Percentiles rank a stretch among this genome's conserved stretches.
These are phyloP conservation scores for Tricholoma furcatifolium DNA, from an alignment of 768 basidiomycete genomes.

Conservation along the genomic window DNA sequence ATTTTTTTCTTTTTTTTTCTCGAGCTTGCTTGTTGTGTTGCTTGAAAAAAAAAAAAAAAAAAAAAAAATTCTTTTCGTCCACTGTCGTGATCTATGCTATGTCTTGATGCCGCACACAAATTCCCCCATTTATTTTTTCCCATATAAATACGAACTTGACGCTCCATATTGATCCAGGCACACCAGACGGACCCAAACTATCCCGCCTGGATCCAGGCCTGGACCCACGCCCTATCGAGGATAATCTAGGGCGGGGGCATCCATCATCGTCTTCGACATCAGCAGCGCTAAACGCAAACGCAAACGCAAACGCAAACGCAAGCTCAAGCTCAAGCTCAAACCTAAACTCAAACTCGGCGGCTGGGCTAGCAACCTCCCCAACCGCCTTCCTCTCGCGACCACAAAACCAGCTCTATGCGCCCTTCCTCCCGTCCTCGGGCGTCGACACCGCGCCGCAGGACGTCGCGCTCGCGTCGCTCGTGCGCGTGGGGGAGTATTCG, in stretches of 20 bases:
- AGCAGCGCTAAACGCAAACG: too few species aligned
- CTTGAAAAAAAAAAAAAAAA: neutral
- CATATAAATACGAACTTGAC: neutral
- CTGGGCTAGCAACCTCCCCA: neutral
- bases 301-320: neutral
- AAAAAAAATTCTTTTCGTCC: neutral
- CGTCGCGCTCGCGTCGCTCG: constrained; percentile 65
- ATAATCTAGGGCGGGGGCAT: too few species aligned
- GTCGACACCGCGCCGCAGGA: constrained; percentile 17
- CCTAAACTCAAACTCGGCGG: neutral
- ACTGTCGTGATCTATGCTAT: neutral
- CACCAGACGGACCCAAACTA: too few species aligned
- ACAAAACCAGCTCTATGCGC: constrained; percentile 18
- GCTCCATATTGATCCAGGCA: too few species aligned
- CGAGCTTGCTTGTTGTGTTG: neutral
- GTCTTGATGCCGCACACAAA: too few species aligned
- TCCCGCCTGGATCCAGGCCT: too few species aligned
- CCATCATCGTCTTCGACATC: too few species aligned
- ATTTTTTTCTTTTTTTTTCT: constrained; percentile 7
- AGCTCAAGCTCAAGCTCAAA: neutral
- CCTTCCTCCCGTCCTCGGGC: constrained; percentile 51
- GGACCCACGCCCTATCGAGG: too few species aligned
- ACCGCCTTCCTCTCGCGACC: neutral
- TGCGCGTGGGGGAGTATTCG: constrained; percentile 80
- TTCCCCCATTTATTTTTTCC: too few species aligned